Evolutionary conservation across 148 eudicot species (phyloP), one percentile per base, ranked within the genome.

Genomic region (Rhododendron kiyosumense): DNA sequence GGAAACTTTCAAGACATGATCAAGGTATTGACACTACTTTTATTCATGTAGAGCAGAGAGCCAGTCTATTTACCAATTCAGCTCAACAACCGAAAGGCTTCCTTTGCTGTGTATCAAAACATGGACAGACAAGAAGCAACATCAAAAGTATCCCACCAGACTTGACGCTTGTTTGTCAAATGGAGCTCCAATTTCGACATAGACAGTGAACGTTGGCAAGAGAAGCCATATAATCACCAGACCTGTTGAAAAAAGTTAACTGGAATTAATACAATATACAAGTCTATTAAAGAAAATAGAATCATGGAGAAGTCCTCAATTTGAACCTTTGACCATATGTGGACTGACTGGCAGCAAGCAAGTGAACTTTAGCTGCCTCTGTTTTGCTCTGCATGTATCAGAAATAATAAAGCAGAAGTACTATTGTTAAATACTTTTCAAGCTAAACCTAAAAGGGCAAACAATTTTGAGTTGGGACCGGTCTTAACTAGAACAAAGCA

Each of bases 191-290:
- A 22, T 94, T 94, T 89, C 99, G 90, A 79, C 95, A 94, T 7
- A 77, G 87, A 71, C 94, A 92, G 87, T 96, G 99, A 48, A 95
- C 96, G 88, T 95, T 93, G 83, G 98, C 93, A 38, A 96, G 90
- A 9, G 98, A 85, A 82, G 95, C 98, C 99, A 96, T 96, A 89
- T 96, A 96, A 87, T 96, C 98, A 82, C 95, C 95, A 57, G 97
- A 92, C 93, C 99, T 96, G 94, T 71, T 81, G 87, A 15, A 10
- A 81, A 36, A 81, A 78, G 36, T 41, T 18, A 9, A 17, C 45
- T 11, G 28, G 15, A 71, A 12, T 83, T 34, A 34, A 26, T 43
- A 4, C 41, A 7, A 14, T 3, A 11, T 18, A 10, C 32, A 41
- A 32, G 30, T 38, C 15, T 3, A 22, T 57, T 61, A 12, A 57